Percentiles rank a stretch among this genome's conserved stretches.
Evolutionary conservation across 176 grass and related monocot species (phyloP).

Genomic region (Thinopyrum elongatum): DNA sequence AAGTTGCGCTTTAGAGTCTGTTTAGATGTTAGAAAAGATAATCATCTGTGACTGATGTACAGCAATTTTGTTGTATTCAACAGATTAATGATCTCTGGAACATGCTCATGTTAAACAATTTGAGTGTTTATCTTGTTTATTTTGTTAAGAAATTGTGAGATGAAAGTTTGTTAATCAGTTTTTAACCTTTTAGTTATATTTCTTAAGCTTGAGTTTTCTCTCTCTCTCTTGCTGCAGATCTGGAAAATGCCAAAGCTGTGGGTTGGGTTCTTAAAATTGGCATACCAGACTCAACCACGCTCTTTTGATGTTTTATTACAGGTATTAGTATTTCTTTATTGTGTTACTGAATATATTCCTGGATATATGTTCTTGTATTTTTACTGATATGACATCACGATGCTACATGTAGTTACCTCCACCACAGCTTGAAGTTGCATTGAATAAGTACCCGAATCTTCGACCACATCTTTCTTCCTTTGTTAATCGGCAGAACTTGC

Average conservation of each 20-base stretch:
- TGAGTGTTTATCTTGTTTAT: conserved; percentile 17
- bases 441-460: conserved; percentile 70
- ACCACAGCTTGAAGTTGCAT: conserved; percentile 63
- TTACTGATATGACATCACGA: conserved; percentile 38
- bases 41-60: not conserved
- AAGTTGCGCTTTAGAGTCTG: not conserved
- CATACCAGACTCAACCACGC: conserved; percentile 80
- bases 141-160: not conserved
- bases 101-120: not conserved
- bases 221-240: conserved; percentile 56
- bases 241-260: conserved; percentile 98
- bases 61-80: not conserved
- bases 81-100: not conserved
- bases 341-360: conserved; percentile 3
- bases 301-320: conserved; percentile 92
- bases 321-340: conserved; percentile 38
- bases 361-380: not conserved
- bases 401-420: conserved; percentile 65
- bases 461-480: conserved; percentile 64
- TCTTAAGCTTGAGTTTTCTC: conserved; percentile 4
- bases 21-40: not conserved
- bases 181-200: not conserved
- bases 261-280: conserved; percentile 93
- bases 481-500: conserved; percentile 67
- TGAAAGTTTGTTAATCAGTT: not conserved